phyloP scores from a whole-genome alignment of 345 rosid genomes.

The Salix caprea region DNA sequence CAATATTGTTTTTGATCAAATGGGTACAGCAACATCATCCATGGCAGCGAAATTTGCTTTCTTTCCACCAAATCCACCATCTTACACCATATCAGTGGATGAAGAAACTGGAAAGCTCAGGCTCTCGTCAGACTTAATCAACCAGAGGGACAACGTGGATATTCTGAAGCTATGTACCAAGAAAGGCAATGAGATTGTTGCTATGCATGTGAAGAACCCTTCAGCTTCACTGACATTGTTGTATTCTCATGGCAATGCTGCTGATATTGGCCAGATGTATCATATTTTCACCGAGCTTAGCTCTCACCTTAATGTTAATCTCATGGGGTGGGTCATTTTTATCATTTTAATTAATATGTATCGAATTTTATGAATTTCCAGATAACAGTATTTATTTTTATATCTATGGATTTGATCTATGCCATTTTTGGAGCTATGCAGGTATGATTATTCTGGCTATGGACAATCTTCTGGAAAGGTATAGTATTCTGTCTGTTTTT shows the following conservation, averaged over 20 bases:
- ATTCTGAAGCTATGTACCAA: constrained; percentile 53
- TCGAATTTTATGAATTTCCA: too few species aligned
- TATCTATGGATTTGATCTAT: not conserved
- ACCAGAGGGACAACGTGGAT: constrained; percentile 57
- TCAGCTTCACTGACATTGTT: constrained; percentile 66
- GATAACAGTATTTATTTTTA: not conserved
- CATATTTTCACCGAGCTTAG: constrained; percentile 65
- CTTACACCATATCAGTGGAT: constrained; percentile 52
- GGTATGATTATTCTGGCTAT: constrained; percentile 91
- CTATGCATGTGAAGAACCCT: constrained; percentile 60
- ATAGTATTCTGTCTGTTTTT: constrained; percentile 11
- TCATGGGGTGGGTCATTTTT: constrained; percentile 86
- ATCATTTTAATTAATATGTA: not conserved
- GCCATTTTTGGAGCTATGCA: constrained; percentile 18
- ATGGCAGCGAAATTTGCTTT: constrained; percentile 90
- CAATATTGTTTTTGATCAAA: constrained; percentile 10
- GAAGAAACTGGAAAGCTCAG: constrained; percentile 54
- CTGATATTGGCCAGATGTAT: constrained; percentile 80
- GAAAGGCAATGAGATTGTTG: constrained; percentile 72
- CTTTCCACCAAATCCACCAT: constrained; percentile 90
- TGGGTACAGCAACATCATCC: constrained; percentile 83
- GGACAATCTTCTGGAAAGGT: constrained; percentile 93
- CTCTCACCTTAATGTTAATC: constrained; percentile 67
- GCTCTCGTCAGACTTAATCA: constrained; percentile 40
- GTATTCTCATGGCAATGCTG: constrained; percentile 93